Evolutionary conservation across 2,329 filamentous ascomycete genomes (phyloP), one percentile per base, ranked within the genome.

Genomic region (Chrysoporthe puriensis): DNA sequence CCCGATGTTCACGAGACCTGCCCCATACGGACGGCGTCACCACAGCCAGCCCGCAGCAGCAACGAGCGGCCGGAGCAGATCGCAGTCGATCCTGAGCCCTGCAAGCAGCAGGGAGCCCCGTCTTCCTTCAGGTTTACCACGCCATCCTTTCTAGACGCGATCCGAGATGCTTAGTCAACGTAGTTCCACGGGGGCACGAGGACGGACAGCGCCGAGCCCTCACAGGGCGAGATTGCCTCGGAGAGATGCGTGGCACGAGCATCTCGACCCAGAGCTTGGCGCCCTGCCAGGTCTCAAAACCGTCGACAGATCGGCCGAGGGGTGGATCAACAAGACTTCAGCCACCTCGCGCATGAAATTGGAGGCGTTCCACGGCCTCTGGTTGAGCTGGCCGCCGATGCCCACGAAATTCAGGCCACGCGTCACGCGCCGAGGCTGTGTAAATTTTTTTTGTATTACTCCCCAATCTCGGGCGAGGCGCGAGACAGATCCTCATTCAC

Each of bases 351-450:
- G 48, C 11, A 6, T 21, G 48, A 50, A n/a, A 50, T 50, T 21
- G 6, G 9, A 40, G 36, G 9, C 9, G 36, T 40, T 9, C 9
- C 36, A 40, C 9, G n/a, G 16, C 56, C 34, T n/a, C 40, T 14
- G 21, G 42, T 32, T 26, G 21, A 7, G 34, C 14, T 9, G 36
- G 36, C 36, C 9, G 36, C 36, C 5, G 18, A 13, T 48, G 42
- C 32, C 58, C 11, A 34, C 42, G n/a, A 36, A 40, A 58, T 58
- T 40, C 42, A 32, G 59, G 21, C 61, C 62, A 60, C 63, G 63
- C 59, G 66, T 66, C 63, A 57, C 61, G 56, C 44, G 63, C 44
- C 58, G 52, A 62, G 63, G 63, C 66, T 54, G 66, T 62, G 52
- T 60, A 48, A 26, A 4, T 9, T 4, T 32, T 61, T 61, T 61